Base-by-base conservation (phyloP, 129 eudicot species). In the Deinandra increscens region DNA sequence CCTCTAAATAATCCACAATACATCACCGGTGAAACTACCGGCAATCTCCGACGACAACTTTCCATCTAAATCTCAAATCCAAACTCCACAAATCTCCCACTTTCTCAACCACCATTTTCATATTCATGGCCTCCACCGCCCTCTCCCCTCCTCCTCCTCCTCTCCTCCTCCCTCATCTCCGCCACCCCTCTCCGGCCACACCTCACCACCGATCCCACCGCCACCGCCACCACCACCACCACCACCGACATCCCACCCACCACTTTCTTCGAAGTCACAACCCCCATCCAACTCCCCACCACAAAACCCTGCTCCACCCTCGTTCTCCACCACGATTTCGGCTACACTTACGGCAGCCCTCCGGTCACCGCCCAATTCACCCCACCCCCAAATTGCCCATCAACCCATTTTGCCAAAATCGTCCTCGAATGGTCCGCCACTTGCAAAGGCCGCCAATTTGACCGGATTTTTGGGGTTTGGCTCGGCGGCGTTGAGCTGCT, bases 401-500 rank as follows among this genome's bases (percentile, higher is more conserved):
- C 83, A 9, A 79, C 45, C 13, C 31, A 68, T 26, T 83, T 79
- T 48, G 64, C 60, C 13, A 87, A 49, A 42, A 81, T 83, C 62
- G 86, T 90, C 17, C 91, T 90, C 15, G 85, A 91, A 66, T 87
- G 87, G 86, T 60, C 69, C 1, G 91, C 97, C 7, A 85, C 88
- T 3, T 83, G 95, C 67, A 67, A 85, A 70, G 95, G 97, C 62
- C 73, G 86, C 13, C 97, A 90, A 67, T 87, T 81, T 37, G 97
- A 87, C 23, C 75, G 95, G 3, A 85, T 90, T 14, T 87, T 87
- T 46, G 97, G 95, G 71, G 84, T 90, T 53, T 90, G 97, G 95
- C 82, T 90, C 14, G 86, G 82, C 22, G 97, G 95, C 3, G 95
- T 83, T 42, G 97, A 90, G 87, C 83, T 90, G 41, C 88, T 90